These are phyloP conservation scores for Persicaria maculosa DNA, from an alignment of 148 eudicot species.

Conservation along the genomic window DNA sequence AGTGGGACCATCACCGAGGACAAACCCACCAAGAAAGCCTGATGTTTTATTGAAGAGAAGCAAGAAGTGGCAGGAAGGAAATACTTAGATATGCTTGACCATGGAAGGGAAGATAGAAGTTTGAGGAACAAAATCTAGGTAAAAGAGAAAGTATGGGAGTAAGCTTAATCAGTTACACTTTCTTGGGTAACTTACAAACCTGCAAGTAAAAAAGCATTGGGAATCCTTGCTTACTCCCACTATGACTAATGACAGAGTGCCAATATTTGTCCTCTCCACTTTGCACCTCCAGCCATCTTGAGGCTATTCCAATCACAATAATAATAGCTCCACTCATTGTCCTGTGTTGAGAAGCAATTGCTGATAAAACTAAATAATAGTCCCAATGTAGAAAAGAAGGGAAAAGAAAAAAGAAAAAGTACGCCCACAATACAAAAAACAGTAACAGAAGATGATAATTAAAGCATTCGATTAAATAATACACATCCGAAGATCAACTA, in stretches of 20 bases:
- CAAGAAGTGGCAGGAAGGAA: conserved; percentile 12
- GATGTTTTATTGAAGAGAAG: conserved; percentile 9
- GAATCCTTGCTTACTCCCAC: conserved; percentile 39
- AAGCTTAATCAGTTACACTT: background rate
- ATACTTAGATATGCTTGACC: background rate
- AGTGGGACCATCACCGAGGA: conserved; percentile 81
- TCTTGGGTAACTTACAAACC: conserved; percentile 28
- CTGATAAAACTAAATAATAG: background rate
- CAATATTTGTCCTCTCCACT: conserved; percentile 51
- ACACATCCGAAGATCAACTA: background rate
- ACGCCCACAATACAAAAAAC: background rate
- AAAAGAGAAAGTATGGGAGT: background rate
- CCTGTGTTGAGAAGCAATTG: conserved; percentile 24
- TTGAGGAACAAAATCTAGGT: background rate
- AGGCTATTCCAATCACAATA: conserved; percentile 51
- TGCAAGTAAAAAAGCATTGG: conserved; percentile 64
- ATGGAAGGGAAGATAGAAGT: background rate
- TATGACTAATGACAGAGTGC: conserved; percentile 44
- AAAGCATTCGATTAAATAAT: background rate
- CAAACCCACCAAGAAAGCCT: conserved; percentile 70
- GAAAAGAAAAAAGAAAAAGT: background rate
- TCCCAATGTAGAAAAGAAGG: background rate
- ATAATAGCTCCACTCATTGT: conserved; percentile 64
- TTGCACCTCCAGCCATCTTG: conserved; percentile 52
- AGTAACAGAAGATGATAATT: background rate